Base-by-base conservation (phyloP, 805 yeast genomes). In the Huiozyma naganishii region DNA sequence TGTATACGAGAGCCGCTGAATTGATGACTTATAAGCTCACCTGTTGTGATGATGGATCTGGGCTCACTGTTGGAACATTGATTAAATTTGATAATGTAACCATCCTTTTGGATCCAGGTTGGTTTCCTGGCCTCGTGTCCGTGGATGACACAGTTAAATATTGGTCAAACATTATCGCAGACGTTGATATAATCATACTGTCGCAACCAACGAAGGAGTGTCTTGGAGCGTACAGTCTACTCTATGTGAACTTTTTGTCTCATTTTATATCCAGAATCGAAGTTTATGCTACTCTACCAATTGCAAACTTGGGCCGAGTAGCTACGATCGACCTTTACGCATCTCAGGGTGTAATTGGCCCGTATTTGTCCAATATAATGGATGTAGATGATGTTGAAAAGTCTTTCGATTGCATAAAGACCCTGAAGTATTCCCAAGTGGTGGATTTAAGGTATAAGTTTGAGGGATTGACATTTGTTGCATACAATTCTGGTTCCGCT, bases 401-500 rank as follows among this genome's bases (percentile, higher is more conserved):
- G 40, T 76, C 80, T 47, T 90, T 88, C 62, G 95, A 89, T 58
- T 72, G 69, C 38, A 72, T 90, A 5, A 69, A 61, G 5, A 66
- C 83, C 1, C 66, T 92, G 40, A 90, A 89, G 54, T 88, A 80
- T 58, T 75, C 88, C 0, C 98, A 92, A 60, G 74, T 85, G 2
- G 69, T 81, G 10, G 72, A 72, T 37, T 64, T 85, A 41, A 66
- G 77, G 45, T 87, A 81, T 6, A 73, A 70, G 42, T 67, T 65
- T 34, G 79, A 76, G 46, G 85, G 80, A 30, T 60, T 80, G 33
- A 69, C 76, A 4, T 66, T 90, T 23, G 80, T 95, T 0, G 95
- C 97, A 0, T 79, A 80, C 52, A 88, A 84, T 59, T 80, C 97
- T 0, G 99, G 99, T 4, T 95, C 86, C 57, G 72, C 95, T 0